phyloP scores from a whole-genome alignment of 768 basidiomycete genomes.

The Tulasnella sp. region DNA sequence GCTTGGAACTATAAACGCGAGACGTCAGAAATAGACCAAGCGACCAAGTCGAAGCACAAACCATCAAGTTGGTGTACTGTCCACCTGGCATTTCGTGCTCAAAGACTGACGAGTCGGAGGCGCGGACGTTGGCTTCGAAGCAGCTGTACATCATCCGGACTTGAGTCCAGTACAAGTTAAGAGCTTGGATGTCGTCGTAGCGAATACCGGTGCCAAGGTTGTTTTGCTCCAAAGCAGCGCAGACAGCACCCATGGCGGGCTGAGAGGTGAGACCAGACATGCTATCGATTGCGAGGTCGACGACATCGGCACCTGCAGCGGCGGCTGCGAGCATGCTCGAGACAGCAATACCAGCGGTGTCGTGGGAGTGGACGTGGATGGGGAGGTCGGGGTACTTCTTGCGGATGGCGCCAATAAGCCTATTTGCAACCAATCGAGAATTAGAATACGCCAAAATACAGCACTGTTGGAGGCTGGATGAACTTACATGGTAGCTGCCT shows the following conservation, averaged over 20 bases:
- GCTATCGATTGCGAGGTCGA: constrained; percentile 98
- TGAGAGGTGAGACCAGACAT: constrained; percentile 99
- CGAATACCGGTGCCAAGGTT: constrained; percentile 91
- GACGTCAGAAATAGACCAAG: neutral
- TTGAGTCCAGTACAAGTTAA: constrained; percentile 98
- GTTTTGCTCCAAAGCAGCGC: constrained; percentile 92
- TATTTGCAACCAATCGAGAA: constrained; percentile 34
- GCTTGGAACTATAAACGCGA: constrained; percentile 80
- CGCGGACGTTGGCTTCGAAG: constrained; percentile 97
- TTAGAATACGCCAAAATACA: neutral
- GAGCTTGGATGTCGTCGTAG: constrained; percentile 92
- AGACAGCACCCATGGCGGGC: constrained; percentile 97
- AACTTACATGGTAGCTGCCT: constrained; percentile 82
- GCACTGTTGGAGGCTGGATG: neutral
- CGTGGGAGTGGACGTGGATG: constrained; percentile 99
- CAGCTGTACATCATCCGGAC: constrained; percentile 91
- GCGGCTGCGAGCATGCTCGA: constrained; percentile 97
- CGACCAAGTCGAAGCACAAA: constrained; percentile 37
- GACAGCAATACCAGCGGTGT: constrained; percentile 95
- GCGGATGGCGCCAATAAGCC: constrained; percentile 90
- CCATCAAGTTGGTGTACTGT: constrained; percentile 91
- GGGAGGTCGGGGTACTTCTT: constrained; percentile 95
- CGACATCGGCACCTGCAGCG: constrained; percentile 94
- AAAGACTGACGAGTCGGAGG: constrained; percentile 96
- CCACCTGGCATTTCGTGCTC: constrained; percentile 99